Evolutionary conservation across 2,329 filamentous ascomycete species (phyloP), one percentile per base, ranked within the genome.

Genomic region (Claviceps maximensis): DNA sequence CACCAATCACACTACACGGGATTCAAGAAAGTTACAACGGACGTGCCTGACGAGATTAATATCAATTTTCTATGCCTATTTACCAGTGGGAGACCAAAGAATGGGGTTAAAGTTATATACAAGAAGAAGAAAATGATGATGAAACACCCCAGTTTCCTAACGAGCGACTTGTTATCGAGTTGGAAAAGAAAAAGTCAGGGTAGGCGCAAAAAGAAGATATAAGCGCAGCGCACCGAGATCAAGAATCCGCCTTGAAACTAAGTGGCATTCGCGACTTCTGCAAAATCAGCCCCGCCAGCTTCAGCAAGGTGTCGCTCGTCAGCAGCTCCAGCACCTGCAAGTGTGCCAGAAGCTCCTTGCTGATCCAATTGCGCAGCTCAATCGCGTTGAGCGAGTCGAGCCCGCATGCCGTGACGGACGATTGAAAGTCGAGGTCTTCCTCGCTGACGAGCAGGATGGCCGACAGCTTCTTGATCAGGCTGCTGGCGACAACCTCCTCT

Each of bases 271-370:
- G 59, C 23, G 58, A 60, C 57, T 64, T 65, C 45, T 60, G 59
- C 50, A 65, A 48, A 19, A 63, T 57, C 46, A 62, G 46, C 7
- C 50, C 57, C 15, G 60, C 57, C 52, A 63, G 46, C 50, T 62
- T 60, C 3, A 48, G 48, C 42, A 63, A 46, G 17, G 69, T 73
- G 2, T 75, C 75, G 58, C 74, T 77, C 10, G 71, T 75, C 40
- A 80, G 63, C 55, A 80, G 61, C 60, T 81, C 77, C 55, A 80
- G 61, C 0, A 80, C 76, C 62, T 80, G 75, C 59, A 79, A 58
- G 52, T 74, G 60, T 2, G 56, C 56, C 68, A 31, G 67, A 9
- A 63, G 52, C 61, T 74, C 72, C 53, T 72, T 69, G 15, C 71
- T 72, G 51, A 76, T 72, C 65, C 72, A 76, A 62, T 75, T 76